Evolutionary conservation across 495 filamentous ascomycete genomes (phyloP).

Genomic region (Neurospora sp.): DNA sequence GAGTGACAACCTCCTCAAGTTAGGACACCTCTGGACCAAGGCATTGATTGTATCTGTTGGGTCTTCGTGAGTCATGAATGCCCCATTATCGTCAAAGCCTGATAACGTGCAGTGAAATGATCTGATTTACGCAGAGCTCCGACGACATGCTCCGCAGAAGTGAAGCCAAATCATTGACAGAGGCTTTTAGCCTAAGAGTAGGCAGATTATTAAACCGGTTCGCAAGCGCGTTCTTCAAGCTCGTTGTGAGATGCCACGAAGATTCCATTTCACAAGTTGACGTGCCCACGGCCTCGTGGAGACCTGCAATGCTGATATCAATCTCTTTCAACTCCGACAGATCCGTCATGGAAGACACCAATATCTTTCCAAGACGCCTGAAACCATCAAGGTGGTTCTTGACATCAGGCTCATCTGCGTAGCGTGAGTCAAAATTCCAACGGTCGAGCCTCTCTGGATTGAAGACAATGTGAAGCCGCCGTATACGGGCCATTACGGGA

Average conservation of each 20-base stretch:
- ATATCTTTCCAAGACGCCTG: neutral
- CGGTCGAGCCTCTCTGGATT: neutral
- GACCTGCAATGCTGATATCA: neutral
- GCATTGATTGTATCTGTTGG: neutral
- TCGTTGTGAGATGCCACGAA: neutral
- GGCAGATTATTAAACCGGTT: neutral
- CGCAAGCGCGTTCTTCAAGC: neutral
- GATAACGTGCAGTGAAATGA: neutral
- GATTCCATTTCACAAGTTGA: neutral
- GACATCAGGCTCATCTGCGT: neutral
- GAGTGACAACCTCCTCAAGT: neutral
- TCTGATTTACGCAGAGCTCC: neutral
- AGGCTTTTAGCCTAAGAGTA: neutral
- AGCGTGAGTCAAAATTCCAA: neutral
- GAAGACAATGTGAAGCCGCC: neutral
- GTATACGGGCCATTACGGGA: neutral
- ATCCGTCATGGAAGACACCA: neutral
- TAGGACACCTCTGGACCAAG: neutral
- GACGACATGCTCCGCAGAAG: neutral
- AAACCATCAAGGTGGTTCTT: neutral
- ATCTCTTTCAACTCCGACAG: neutral
- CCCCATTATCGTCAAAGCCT: neutral
- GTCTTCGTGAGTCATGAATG: neutral
- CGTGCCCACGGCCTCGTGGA: neutral
- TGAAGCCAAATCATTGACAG: neutral